Percentiles rank a stretch among this genome's conserved stretches.
phyloP scores from a whole-genome alignment of 495 filamentous ascomycete genomes.

The Aspergillus coremiiformis region DNA sequence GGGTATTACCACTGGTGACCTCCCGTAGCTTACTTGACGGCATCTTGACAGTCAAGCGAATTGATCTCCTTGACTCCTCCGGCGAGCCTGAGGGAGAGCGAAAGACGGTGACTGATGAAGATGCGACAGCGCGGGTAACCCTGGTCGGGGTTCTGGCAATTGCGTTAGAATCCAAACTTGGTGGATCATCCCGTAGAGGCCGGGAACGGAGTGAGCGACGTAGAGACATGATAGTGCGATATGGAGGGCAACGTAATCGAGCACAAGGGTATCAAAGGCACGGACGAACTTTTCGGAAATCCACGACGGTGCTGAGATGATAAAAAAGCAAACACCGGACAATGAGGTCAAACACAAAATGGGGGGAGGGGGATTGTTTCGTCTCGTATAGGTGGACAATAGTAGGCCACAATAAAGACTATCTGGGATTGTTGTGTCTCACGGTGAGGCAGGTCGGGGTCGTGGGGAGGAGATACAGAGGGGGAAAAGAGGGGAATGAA shows the following conservation, averaged over 20 bases:
- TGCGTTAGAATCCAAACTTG: conserved; percentile 35
- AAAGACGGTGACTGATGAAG: conserved; percentile 42
- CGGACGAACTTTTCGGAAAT: not conserved
- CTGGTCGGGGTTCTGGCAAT: conserved; percentile 28
- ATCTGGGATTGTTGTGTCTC: not conserved
- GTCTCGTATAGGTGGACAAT: not conserved
- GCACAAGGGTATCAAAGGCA: not conserved
- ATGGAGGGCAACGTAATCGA: not conserved
- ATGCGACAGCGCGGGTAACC: conserved; percentile 29
- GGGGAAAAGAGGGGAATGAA: conserved; percentile 1
- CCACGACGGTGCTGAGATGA: not conserved
- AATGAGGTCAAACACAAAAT: conserved; percentile 8
- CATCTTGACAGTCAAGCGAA: conserved; percentile 78
- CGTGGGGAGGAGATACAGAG: not conserved
- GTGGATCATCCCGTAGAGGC: conserved; percentile 29
- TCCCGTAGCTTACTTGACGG: conserved; percentile 75
- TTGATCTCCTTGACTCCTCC: conserved; percentile 52
- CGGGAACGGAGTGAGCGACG: conserved; percentile 47
- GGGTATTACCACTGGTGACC: conserved; percentile 46
- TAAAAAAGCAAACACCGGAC: conserved; percentile 5
- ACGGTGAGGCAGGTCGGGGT: not conserved
- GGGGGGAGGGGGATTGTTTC: conserved; percentile 5
- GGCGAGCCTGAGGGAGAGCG: conserved; percentile 49
- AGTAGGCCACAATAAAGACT: not conserved
- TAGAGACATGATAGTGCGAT: conserved; percentile 33